Evolutionary conservation across 352 stramenopile species (phyloP), one percentile per base, ranked within the genome.

Genomic region (Phytophthora tubulina): DNA sequence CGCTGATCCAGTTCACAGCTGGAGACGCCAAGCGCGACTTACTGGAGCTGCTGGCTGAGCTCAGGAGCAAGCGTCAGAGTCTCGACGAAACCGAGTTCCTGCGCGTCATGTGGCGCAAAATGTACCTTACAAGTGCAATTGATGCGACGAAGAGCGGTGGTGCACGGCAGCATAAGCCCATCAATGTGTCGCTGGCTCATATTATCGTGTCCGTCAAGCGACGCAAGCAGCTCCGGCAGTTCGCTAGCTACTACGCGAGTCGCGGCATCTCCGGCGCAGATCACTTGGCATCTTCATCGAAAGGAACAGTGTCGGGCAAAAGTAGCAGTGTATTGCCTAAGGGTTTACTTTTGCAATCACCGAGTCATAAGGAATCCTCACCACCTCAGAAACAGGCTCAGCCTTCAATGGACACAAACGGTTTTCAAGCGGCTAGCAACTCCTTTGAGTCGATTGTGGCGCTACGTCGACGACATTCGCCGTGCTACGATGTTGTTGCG

Each of bases 131-230:
- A 6, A 86, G 89, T 59, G 67, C 85, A 27, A 54, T 80, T 17
- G 80, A 82, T 44, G 66, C 76, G 3, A 67, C 36, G 1, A 80
- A 80, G 32, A 42, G 49, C 13, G 48, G 58, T 10, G 21, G 49
- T 2, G 54, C 53, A 36, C 35, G 49, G 9, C 41, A 78, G 10
- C 36, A 31, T 30, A 55, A 54, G 13, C 69, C 69, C 8, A 76
- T 89, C 53, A 90, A 90, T 50, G 80, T 92, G 10, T 84, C 85
- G 10, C 62, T 93, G 3, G 71, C 84, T 3, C 85, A 93, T 14
- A 82, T 93, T 13, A 88, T 93, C 49, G 79, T 92, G 11, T 89
- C 80, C 10, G 85, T 93, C 67, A 91, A 93, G 61, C 83, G 85
- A 0, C 80, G 85, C 6, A 71, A 73, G 10, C 85, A 93, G 53